Evolutionary conservation across 306 rosid species (phyloP).

Genomic region (Dryas drummondii): DNA sequence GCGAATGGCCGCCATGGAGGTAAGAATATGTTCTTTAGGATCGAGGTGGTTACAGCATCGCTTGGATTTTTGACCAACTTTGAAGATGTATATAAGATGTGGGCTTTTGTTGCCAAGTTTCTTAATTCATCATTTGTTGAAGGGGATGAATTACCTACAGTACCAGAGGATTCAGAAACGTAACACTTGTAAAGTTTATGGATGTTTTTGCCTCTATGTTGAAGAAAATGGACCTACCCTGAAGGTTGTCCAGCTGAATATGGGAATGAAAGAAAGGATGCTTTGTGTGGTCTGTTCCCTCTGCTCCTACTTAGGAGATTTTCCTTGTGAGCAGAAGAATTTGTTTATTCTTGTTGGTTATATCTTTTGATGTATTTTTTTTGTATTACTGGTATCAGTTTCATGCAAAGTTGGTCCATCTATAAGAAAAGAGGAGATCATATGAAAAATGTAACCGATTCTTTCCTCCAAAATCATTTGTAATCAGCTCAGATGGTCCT

Average conservation of each 20-base stretch:
- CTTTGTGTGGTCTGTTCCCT: constrained; percentile 6
- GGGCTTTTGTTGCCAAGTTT: constrained; percentile 96
- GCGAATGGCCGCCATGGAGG: constrained; percentile 58
- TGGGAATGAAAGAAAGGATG: constrained; percentile 5
- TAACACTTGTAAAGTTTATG: constrained; percentile 2
- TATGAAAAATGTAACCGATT: too few relatives aligned
- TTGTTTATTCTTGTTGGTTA: constrained; percentile 53
- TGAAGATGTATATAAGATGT: constrained; percentile 89
- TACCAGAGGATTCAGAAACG: constrained; percentile 39
- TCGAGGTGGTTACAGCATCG: constrained; percentile 93
- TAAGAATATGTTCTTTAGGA: constrained; percentile 65
- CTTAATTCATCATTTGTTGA: constrained; percentile 62
- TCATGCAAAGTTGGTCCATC: constrained; percentile 9
- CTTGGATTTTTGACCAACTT: constrained; percentile 88
- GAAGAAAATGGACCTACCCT: constrained; percentile 2
- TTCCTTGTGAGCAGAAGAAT: constrained; percentile 34
- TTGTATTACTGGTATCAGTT: constrained; percentile 21
- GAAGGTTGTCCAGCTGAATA: neutral
- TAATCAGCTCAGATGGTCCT: constrained; percentile 18
- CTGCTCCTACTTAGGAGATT: neutral
- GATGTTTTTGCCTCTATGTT: constrained; percentile 13
- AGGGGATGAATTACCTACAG: constrained; percentile 25
- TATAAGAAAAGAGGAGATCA: too few relatives aligned
- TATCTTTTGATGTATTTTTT: constrained; percentile 18
- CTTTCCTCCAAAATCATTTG: constrained; percentile 11